These are phyloP conservation scores for Colletotrichum tamarilloi DNA, from an alignment of 2,329 filamentous ascomycete species.

Conservation along the genomic window DNA sequence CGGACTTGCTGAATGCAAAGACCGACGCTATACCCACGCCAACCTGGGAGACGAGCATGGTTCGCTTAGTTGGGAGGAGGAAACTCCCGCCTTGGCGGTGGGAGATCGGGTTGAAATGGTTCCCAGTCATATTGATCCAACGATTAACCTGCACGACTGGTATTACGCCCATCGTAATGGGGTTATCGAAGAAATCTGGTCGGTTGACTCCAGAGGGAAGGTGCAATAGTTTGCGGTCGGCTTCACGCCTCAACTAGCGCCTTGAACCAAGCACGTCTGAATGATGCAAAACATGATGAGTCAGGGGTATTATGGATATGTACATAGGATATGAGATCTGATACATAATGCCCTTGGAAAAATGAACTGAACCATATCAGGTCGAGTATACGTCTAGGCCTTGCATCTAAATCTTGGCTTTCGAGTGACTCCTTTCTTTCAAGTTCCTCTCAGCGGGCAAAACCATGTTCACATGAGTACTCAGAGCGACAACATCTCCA, in stretches of 20 bases:
- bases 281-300: too few species aligned
- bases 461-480: constrained; percentile 36
- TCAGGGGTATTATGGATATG: too few species aligned
- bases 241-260: not conserved
- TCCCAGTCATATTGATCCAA: constrained; percentile 66
- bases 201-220: constrained; percentile 61
- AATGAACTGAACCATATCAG: not conserved
- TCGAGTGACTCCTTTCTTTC: constrained; percentile 22
- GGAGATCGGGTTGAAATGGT: constrained; percentile 63
- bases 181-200: constrained; percentile 62
- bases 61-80: constrained; percentile 56
- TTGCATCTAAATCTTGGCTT: constrained; percentile 3
- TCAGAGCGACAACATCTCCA: constrained; percentile 45
- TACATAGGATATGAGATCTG: too few species aligned
- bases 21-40: constrained; percentile 53
- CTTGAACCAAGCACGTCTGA: too few species aligned
- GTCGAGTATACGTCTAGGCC: not conserved
- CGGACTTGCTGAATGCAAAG: constrained; percentile 60
- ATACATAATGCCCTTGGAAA: too few species aligned
- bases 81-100: constrained; percentile 48
- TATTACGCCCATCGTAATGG: constrained; percentile 62
- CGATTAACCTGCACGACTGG: constrained; percentile 62
- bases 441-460: constrained; percentile 36
- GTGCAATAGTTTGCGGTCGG: constrained; percentile 42
- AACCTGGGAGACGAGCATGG: constrained; percentile 63